phyloP scores from a whole-genome alignment of 1,139 yeast species.

The Pneumocystis jirovecii region DNA sequence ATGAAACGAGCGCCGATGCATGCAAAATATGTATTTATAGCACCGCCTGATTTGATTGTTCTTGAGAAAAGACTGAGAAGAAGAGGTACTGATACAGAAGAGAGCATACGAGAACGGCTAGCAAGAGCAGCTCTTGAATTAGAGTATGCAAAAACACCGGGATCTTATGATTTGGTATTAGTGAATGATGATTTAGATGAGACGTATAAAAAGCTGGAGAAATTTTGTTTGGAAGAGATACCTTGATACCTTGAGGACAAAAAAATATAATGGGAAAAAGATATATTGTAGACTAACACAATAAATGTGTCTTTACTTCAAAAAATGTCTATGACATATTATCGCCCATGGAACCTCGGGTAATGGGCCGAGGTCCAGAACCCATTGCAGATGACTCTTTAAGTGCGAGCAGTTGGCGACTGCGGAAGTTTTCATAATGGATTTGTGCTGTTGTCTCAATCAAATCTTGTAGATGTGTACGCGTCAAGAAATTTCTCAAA shows the following conservation, averaged over 20 bases:
- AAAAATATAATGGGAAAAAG: background rate
- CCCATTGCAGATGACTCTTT: constrained; percentile 41
- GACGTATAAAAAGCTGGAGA: constrained; percentile 69
- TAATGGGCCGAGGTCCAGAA: constrained; percentile 3
- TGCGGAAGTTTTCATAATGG: constrained; percentile 86
- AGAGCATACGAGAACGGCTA: constrained; percentile 67
- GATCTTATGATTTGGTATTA: constrained; percentile 79
- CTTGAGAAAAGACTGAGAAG: constrained; percentile 59
- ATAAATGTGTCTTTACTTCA: background rate
- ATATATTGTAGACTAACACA: background rate
- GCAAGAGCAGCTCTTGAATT: constrained; percentile 76
- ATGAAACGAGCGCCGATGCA: constrained; percentile 70
- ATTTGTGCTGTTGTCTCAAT: constrained; percentile 80
- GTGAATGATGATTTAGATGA: constrained; percentile 84
- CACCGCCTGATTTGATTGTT: constrained; percentile 81
- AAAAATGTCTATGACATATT: background rate
- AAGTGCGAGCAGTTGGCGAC: constrained; percentile 83
- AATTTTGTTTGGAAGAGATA: constrained; percentile 40
- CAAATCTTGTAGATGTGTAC: constrained; percentile 91
- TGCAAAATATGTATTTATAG: constrained; percentile 72
- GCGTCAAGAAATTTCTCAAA: constrained; percentile 79
- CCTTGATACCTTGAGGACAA: background rate
- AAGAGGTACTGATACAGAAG: constrained; percentile 90
- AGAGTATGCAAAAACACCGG: constrained; percentile 67
- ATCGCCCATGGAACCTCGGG: background rate